Evolutionary conservation across 805 yeast genomes (phyloP).

Genomic region (Saccharomycodes ludwigii): DNA sequence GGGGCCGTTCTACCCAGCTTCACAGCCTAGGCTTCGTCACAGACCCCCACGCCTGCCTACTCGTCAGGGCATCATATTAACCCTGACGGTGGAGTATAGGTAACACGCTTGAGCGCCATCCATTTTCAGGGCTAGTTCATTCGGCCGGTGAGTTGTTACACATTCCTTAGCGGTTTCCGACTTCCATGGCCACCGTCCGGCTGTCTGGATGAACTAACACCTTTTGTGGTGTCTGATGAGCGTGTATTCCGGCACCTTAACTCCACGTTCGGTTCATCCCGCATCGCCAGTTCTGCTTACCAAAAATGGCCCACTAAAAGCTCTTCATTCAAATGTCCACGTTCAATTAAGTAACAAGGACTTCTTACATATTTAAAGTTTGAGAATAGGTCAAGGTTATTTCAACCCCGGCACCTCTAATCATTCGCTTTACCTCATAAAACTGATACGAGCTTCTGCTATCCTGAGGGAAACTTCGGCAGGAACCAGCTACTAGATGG

Average conservation of each 20-base stretch:
- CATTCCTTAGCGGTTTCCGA: conserved; percentile 46
- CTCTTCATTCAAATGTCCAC: conserved; percentile 31
- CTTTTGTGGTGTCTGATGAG: conserved; percentile 34
- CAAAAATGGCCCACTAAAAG: conserved; percentile 35
- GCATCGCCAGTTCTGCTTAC: conserved; percentile 37
- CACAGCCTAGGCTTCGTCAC: conserved; percentile 30
- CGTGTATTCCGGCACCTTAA: conserved; percentile 31
- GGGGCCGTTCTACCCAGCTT: conserved; percentile 30
- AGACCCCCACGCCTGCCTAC: conserved; percentile 32
- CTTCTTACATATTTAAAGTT: conserved; percentile 32
- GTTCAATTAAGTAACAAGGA: conserved; percentile 30
- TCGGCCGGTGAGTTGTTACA: conserved; percentile 41
- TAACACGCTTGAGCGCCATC: conserved; percentile 30
- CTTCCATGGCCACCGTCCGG: conserved; percentile 45
- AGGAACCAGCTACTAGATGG: conserved; percentile 33
- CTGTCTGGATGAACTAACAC: conserved; percentile 32
- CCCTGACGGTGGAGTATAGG: conserved; percentile 30
- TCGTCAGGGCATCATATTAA: conserved; percentile 26
- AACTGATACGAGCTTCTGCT: conserved; percentile 31
- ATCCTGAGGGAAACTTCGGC: conserved; percentile 33
- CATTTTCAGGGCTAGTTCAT: conserved; percentile 34
- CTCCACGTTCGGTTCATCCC: conserved; percentile 32
- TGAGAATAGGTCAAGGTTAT: conserved; percentile 30
- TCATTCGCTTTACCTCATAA: conserved; percentile 31
- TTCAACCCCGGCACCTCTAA: conserved; percentile 30